These are phyloP conservation scores for Chenopodium quinoa DNA, from an alignment of 148 eudicot genomes.

Conservation along the genomic window DNA sequence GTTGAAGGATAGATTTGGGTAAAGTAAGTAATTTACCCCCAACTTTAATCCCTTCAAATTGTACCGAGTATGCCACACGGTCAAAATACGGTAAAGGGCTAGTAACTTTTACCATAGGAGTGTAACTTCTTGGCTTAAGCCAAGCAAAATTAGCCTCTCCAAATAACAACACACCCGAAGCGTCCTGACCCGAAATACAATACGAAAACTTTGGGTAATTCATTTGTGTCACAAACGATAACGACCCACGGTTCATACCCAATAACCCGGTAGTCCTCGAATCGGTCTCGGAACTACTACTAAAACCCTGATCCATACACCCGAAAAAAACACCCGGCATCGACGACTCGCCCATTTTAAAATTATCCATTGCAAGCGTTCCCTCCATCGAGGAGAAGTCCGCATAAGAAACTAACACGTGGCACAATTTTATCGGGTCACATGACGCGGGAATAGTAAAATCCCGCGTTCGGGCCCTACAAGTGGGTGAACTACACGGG, in stretches of 20 bases:
- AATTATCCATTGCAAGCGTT: constrained; percentile 58
- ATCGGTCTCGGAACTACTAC: constrained; percentile 50
- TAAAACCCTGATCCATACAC: constrained; percentile 65
- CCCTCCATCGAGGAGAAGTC: constrained; percentile 78
- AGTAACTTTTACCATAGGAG: constrained; percentile 61
- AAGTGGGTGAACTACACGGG: constrained; percentile 55
- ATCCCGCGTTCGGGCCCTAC: constrained; percentile 52
- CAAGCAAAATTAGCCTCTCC: constrained; percentile 58
- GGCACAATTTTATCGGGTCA: constrained; percentile 70
- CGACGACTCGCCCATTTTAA: constrained; percentile 39
- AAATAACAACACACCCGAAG: constrained; percentile 59
- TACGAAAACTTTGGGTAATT: constrained; percentile 76
- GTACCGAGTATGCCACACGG: constrained; percentile 76
- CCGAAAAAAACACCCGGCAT: constrained; percentile 58
- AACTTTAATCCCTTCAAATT: constrained; percentile 69
- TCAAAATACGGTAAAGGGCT: constrained; percentile 74
- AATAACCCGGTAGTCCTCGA: constrained; percentile 66
- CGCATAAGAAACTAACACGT: constrained; percentile 63
- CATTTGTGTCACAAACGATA: constrained; percentile 80
- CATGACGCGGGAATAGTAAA: constrained; percentile 60
- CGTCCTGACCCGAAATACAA: constrained; percentile 77
- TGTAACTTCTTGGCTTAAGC: constrained; percentile 61
- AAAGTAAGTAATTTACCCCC: constrained; percentile 39
- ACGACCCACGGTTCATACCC: constrained; percentile 88
- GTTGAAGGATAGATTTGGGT: constrained; percentile 61